Conservation (phyloP, 2,329 filamentous ascomycete species). For the Pseudogymnoascus sp. region DNA sequence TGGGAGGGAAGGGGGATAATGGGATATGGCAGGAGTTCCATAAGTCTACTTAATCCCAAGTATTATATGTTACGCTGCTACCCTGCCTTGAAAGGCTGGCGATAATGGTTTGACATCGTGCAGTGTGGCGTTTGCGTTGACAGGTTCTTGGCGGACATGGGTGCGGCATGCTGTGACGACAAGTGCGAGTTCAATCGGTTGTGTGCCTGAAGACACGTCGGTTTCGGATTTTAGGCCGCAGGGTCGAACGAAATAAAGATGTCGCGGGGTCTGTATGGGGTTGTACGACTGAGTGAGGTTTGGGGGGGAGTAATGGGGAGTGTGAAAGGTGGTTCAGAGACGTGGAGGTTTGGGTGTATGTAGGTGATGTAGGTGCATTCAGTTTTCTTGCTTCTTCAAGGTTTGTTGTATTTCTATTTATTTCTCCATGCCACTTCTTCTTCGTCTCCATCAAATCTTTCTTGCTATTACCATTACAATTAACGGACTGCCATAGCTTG, state of each 20-base stretch:
- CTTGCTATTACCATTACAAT: not conserved
- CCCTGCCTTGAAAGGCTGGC: not conserved
- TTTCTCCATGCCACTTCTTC: not conserved
- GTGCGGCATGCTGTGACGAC: not conserved
- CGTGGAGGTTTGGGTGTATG: not conserved
- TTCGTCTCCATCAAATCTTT: not conserved
- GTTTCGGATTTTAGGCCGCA: not conserved
- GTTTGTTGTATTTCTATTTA: not conserved
- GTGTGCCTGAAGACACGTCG: not conserved
- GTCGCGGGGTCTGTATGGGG: not conserved
- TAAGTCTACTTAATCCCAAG: not conserved
- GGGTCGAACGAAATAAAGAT: not conserved
- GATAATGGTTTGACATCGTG: not conserved
- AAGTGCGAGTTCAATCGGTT: not conserved
- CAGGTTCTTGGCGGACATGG: not conserved
- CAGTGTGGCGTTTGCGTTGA: not conserved
- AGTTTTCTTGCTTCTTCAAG: not conserved
- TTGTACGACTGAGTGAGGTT: not conserved
- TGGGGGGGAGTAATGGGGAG: not conserved
- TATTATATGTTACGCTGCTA: not conserved
- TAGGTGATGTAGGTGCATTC: not conserved
- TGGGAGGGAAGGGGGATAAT: not conserved
- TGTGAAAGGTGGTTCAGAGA: not conserved
- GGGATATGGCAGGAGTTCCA: not conserved
- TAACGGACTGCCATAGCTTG: not conserved